Conservation (phyloP, 78 protist genomes). For the Protostelium mycophagum region DNA sequence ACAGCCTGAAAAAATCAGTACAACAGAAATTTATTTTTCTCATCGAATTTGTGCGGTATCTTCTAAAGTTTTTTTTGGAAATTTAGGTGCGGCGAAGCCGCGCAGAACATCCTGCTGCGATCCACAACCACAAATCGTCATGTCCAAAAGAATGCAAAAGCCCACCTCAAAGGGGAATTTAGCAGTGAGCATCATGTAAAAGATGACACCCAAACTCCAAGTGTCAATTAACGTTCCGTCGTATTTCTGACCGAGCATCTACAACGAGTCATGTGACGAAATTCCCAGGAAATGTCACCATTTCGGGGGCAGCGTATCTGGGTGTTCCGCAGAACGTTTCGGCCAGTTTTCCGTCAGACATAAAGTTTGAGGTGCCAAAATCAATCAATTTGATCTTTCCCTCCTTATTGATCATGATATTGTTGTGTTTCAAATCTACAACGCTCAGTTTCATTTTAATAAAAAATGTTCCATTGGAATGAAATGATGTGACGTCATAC, state of each 20-base stretch:
- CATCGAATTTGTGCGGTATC: no score
- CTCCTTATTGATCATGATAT: slow-evolving; percentile 18
- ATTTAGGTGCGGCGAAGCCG: no score
- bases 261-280: background rate
- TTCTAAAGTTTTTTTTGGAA: no score
- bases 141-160: background rate
- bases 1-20: background rate
- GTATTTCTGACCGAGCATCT: slow-evolving; percentile 41
- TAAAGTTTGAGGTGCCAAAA: slow-evolving; percentile 69
- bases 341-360: slow-evolving; percentile 44
- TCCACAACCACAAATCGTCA: no score
- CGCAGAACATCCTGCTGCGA: no score
- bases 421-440: background rate
- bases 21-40: no score
- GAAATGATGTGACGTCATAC: slow-evolving; percentile 71
- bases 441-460: slow-evolving; percentile 4
- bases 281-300: slow-evolving; percentile 12
- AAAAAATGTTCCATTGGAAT: background rate
- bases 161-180: background rate
- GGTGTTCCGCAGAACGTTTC: slow-evolving; percentile 81
- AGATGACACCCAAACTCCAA: slow-evolving; percentile 64
- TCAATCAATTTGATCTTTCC: slow-evolving; percentile 79
- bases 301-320: slow-evolving; percentile 83
- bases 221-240: slow-evolving; percentile 64
- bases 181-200: slow-evolving; percentile 13